A percentile compares a stretch with the other conserved stretches of the same genome.
Conservation (phyloP, 169 alveolate genomes). For the Cryptosporidium meleagridis region DNA sequence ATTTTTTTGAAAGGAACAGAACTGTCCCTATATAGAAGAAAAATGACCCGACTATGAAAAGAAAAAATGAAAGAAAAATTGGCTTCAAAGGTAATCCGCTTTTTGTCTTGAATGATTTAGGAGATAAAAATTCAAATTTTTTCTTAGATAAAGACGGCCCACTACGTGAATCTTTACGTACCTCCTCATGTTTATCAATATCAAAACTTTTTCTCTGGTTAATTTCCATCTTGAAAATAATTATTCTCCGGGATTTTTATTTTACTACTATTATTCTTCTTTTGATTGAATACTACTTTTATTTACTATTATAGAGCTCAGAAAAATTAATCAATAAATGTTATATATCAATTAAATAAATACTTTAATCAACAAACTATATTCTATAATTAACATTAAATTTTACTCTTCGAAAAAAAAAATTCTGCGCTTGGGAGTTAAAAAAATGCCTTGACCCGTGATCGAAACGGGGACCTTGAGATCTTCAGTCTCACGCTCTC, state of each 20-base stretch:
- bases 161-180: neutral
- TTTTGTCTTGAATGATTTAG: neutral
- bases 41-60: constrained; percentile 75
- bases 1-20: constrained; percentile 18
- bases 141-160: neutral
- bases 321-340: neutral
- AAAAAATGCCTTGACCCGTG: constrained; percentile 96
- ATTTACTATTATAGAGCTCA: neutral
- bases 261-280: neutral
- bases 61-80: constrained; percentile 72
- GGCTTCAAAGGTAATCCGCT: constrained; percentile 20
- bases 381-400: neutral
- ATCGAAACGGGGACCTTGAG: constrained; percentile 99
- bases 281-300: neutral
- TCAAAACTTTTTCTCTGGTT: neutral
- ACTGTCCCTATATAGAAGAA: constrained; percentile 69
- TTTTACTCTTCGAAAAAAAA: neutral
- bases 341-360: no score
- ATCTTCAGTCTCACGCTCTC: constrained; percentile 99
- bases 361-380: neutral
- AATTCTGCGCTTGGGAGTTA: neutral
- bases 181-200: neutral
- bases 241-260: neutral
- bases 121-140: neutral
- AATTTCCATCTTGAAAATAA: neutral